These are phyloP conservation scores for Hygrophorus russula DNA, from an alignment of 768 basidiomycete species.

Conservation along the genomic window DNA sequence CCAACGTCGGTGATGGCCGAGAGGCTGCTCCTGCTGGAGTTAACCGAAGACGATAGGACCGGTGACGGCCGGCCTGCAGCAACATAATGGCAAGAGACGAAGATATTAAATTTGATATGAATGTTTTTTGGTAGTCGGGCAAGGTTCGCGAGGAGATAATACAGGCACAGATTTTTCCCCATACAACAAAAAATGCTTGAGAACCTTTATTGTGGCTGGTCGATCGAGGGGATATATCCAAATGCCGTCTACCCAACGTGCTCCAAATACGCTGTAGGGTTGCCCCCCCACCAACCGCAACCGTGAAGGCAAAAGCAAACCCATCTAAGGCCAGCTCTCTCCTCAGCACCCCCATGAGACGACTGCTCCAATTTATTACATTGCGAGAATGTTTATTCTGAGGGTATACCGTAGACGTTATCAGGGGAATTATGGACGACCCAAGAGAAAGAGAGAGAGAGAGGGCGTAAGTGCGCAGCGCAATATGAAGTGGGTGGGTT, in stretches of 20 bases:
- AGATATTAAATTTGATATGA: conserved; percentile 46
- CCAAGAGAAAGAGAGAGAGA: conserved; percentile 56
- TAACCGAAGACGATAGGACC: conserved; percentile 45
- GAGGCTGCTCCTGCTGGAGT: conserved; percentile 31
- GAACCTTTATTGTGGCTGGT: not conserved
- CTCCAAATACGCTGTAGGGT: conserved; percentile 37
- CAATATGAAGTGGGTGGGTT: conserved; percentile 43
- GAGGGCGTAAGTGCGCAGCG: conserved; percentile 58
- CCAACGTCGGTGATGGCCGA: conserved; percentile 44
- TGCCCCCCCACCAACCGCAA: conserved; percentile 55
- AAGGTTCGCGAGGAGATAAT: conserved; percentile 17
- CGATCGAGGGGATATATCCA: not conserved
- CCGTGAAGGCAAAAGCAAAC: conserved; percentile 59
- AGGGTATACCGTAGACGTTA: conserved; percentile 21
- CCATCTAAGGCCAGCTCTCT: conserved; percentile 51
- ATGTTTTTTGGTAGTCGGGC: conserved; percentile 36
- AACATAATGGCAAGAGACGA: conserved; percentile 46
- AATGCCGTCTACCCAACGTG: conserved; percentile 7
- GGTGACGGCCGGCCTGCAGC: conserved; percentile 34
- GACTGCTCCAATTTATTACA: not conserved
- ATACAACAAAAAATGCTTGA: not conserved
- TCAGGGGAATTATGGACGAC: conserved; percentile 47
- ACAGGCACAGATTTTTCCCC: conserved; percentile 7
- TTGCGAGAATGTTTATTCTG: conserved; percentile 10
- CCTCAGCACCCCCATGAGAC: conserved; percentile 29